Evolutionary conservation across 495 filamentous ascomycete genomes (phyloP), one percentile per base, ranked within the genome.

Genomic region (Penicillium lagena): DNA sequence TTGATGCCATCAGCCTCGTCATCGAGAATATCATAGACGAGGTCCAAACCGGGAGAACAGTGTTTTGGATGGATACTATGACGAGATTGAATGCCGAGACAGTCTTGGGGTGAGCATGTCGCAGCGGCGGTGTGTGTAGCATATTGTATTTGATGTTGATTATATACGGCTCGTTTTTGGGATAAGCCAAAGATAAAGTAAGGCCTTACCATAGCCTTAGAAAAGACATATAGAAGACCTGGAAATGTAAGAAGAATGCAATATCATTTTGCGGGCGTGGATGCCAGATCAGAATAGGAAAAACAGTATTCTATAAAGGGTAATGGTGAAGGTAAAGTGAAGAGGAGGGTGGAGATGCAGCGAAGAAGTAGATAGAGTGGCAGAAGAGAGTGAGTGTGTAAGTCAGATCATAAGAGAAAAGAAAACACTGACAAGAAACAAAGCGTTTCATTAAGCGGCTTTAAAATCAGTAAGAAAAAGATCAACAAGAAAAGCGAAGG

Each of bases 391-490:
- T 6, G n/a, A 34, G 10, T 12, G n/a, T 11, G 32, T 34, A 9
- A 34, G 3, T 34, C 10, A 34, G 35, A n/a, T 28, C 13, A 39
- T 43, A 49, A 39, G 47, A 48, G 47, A 48, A 54, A 51, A 39
- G 7, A 45, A 9, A 36, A 44, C 29, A 39, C 4, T 6, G 6
- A 0, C 22, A 40, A 34, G 39, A 40, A 31, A 4, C 7, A 35
- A 30, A 17, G 29, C 27, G 51, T 41, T 46, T 46, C 42, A 36
- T 15, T 28, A 22, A 47, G 41, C 29, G 17, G 27, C 32, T 17
- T 31, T 27, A 30, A 34, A 43, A n/a, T 39, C 32, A 17, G 44
- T 30, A 17, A 48, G 40, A 17, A 27, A 45, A 54, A 30, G 31
- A 31, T 31, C 31, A 39, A 37, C 15, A 17, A 29, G 53, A 36